A percentile compares a stretch with the other conserved stretches of the same genome.
Evolutionary conservation across 139 green algal genomes (phyloP).

Genomic region (Marvania coccoides): DNA sequence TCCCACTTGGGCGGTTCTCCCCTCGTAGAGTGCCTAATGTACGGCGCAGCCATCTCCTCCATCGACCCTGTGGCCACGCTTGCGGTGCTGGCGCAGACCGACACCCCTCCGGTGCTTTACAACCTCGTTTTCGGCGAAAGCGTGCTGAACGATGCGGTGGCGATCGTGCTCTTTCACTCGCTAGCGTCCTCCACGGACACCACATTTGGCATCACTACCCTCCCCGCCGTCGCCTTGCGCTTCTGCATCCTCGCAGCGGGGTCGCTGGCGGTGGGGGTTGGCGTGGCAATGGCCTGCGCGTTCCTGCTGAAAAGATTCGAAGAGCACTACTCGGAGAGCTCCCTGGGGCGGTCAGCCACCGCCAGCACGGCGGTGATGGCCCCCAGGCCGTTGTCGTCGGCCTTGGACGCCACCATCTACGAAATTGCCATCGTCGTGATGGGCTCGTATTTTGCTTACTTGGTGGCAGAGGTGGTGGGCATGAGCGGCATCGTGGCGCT

Average conservation of each 20-base stretch:
- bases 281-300: constrained; percentile 34
- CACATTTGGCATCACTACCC: not conserved
- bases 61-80: constrained; percentile 67
- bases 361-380: not conserved
- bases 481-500: constrained; percentile 81
- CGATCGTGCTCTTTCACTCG: constrained; percentile 67
- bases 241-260: constrained; percentile 40
- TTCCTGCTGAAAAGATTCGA: constrained; percentile 45
- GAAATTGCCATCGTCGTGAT: constrained; percentile 40
- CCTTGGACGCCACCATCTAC: constrained; percentile 14
- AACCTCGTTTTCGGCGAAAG: constrained; percentile 48
- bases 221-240: constrained; percentile 11
- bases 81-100: constrained; percentile 22
- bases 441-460: constrained; percentile 66
- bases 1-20: constrained; percentile 29
- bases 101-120: constrained; percentile 31
- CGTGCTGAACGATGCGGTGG: constrained; percentile 70
- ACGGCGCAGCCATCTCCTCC: constrained; percentile 54
- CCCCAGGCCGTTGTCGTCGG: constrained; percentile 2
- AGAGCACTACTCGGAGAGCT: not conserved
- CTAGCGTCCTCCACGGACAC: constrained; percentile 16
- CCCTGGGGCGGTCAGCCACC: not conserved
- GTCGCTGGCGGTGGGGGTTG: constrained; percentile 40
- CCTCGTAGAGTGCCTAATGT: constrained; percentile 51
- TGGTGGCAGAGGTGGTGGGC: constrained; percentile 65